Evolutionary conservation across 805 yeast species (phyloP).

Genomic region (Ascoidea tarda): DNA sequence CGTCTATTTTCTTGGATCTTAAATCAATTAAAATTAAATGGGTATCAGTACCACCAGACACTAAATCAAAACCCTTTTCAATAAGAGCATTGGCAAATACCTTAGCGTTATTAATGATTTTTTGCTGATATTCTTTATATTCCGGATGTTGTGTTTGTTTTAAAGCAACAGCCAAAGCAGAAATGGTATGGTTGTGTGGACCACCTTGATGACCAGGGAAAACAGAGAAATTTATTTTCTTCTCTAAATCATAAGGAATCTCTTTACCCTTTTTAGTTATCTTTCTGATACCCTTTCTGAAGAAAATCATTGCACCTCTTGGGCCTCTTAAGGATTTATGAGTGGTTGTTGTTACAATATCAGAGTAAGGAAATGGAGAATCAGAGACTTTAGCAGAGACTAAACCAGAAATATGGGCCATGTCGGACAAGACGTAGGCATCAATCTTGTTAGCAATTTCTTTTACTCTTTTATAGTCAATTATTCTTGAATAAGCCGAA

Average conservation of each 20-base stretch:
- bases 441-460: slow-evolving; percentile 95
- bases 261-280: slow-evolving; percentile 86
- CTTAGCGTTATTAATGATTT: slow-evolving; percentile 81
- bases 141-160: slow-evolving; percentile 89
- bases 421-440: slow-evolving; percentile 90
- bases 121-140: slow-evolving; percentile 78
- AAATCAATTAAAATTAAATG: slow-evolving; percentile 89
- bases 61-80: slow-evolving; percentile 62
- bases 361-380: slow-evolving; percentile 94
- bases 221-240: slow-evolving; percentile 92
- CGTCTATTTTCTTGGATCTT: slow-evolving; percentile 83
- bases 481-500: slow-evolving; percentile 92
- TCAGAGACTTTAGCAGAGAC: slow-evolving; percentile 93
- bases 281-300: slow-evolving; percentile 89
- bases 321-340: slow-evolving; percentile 99
- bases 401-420: slow-evolving; percentile 97
- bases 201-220: slow-evolving; percentile 99
- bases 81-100: slow-evolving; percentile 65
- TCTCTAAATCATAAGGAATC: slow-evolving; percentile 80
- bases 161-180: slow-evolving; percentile 93
- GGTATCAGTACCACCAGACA: slow-evolving; percentile 92
- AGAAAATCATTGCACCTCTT: slow-evolving; percentile 99
- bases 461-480: slow-evolving; percentile 94
- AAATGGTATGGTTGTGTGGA: slow-evolving; percentile 98
- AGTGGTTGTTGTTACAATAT: slow-evolving; percentile 95